These are phyloP conservation scores for Cladophialophora exuberans DNA, from an alignment of 2,329 filamentous ascomycete species.

Conservation along the genomic window DNA sequence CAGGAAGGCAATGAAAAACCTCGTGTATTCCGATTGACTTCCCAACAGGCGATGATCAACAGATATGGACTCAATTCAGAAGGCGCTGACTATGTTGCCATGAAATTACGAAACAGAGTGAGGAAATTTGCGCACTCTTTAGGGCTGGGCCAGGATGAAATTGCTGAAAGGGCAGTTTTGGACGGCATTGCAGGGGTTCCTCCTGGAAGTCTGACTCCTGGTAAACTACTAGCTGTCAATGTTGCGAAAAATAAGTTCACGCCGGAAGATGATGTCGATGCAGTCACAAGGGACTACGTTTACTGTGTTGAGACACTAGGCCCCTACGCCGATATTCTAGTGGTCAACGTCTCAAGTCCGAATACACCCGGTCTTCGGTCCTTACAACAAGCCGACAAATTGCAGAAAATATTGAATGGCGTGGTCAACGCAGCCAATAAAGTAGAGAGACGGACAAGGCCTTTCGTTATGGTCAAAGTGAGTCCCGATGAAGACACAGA, in stretches of 20 bases:
- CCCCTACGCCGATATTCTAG: constrained; percentile 90
- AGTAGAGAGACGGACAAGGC: constrained; percentile 71
- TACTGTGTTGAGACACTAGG: constrained; percentile 83
- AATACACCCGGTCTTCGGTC: constrained; percentile 92
- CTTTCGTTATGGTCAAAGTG: constrained; percentile 95
- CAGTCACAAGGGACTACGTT: constrained; percentile 80
- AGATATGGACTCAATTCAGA: constrained; percentile 93
- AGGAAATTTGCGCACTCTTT: constrained; percentile 72
- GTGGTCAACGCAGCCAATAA: constrained; percentile 78
- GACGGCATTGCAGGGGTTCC: constrained; percentile 77
- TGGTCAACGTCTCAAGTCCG: constrained; percentile 95
- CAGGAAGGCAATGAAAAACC: constrained; percentile 87
- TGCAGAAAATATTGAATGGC: constrained; percentile 77
- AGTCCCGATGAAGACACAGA: constrained; percentile 91
- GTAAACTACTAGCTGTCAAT: constrained; percentile 83
- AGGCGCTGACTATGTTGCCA: constrained; percentile 85
- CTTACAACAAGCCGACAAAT: constrained; percentile 79
- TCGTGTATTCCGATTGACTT: constrained; percentile 82
- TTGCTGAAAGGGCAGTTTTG: constrained; percentile 71
- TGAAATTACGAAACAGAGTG: constrained; percentile 75
- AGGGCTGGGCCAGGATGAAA: constrained; percentile 66
- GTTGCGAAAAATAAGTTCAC: constrained; percentile 97
- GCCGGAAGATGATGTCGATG: constrained; percentile 79
- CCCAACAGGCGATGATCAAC: constrained; percentile 87
- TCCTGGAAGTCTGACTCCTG: constrained; percentile 75